A percentile compares a stretch with the other conserved stretches of the same genome.
phyloP scores from a whole-genome alignment of 495 filamentous ascomycete genomes.

The Chaetomium fimeti region DNA sequence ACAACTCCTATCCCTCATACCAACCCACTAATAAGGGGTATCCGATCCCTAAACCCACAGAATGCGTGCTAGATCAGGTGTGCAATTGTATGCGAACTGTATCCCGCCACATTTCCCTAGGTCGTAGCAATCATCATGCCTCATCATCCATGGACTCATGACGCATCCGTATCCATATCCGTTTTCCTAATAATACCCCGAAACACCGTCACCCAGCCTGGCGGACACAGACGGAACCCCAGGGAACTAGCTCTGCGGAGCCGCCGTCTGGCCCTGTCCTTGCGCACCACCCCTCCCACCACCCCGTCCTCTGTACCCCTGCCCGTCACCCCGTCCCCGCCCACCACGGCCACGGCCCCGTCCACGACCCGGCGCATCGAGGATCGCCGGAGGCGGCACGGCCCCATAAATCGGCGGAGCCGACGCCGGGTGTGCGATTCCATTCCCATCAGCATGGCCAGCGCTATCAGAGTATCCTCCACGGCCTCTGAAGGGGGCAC shows the following conservation, averaged over 20 bases:
- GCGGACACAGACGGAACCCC: background rate
- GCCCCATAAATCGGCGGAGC: conserved; percentile 56
- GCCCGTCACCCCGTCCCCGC: conserved; percentile 19
- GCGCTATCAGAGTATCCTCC: conserved; percentile 4
- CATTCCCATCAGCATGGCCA: conserved; percentile 18
- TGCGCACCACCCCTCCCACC: conserved; percentile 28
- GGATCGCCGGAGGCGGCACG: conserved; percentile 73
- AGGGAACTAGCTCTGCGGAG: background rate
- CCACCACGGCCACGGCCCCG: conserved; percentile 38
- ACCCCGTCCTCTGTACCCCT: conserved; percentile 16
- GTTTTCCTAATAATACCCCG: background rate
- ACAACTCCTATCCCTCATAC: no score
- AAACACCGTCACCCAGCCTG: background rate
- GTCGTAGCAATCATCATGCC: background rate
- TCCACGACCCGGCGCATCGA: conserved; percentile 58
- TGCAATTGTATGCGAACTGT: background rate
- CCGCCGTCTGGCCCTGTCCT: conserved; percentile 6
- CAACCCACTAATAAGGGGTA: no score
- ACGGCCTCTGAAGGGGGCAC: conserved; percentile 2
- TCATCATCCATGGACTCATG: background rate
- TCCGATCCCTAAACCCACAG: no score
- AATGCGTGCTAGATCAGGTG: no score
- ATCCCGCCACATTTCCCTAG: background rate
- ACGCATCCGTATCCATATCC: background rate
- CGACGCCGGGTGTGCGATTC: conserved; percentile 22